phyloP scores from a whole-genome alignment of 805 yeast genomes.

The Pichia scutulata region DNA sequence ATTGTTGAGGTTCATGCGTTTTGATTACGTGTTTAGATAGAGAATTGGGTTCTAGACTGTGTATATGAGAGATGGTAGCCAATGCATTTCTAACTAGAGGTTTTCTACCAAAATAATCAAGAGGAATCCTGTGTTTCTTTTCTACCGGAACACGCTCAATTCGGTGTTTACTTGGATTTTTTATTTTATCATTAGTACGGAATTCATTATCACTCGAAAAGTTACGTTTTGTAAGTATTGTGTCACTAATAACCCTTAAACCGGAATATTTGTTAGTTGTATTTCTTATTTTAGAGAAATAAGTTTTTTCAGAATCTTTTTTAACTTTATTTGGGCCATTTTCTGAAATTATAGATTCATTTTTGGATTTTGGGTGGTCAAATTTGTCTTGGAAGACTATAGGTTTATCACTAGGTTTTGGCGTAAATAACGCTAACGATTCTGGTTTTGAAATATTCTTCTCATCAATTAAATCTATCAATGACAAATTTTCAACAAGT shows the following conservation, averaged over 20 bases:
- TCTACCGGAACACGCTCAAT: not conserved
- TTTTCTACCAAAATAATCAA: not conserved
- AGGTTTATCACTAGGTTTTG: not conserved
- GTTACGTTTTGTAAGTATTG: not conserved
- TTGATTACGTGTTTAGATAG: not conserved
- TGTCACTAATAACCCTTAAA: not conserved
- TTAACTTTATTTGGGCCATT: not conserved
- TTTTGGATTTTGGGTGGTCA: not conserved
- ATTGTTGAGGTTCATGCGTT: accelerated
- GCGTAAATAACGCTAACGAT: not conserved
- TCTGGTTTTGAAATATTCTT: not conserved
- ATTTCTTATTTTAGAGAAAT: not conserved
- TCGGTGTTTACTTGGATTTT: not conserved
- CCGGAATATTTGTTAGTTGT: not conserved
- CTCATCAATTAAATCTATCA: not conserved
- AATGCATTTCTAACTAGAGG: not conserved
- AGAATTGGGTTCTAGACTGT: not conserved
- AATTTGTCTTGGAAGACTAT: not conserved
- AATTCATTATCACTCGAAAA: conserved; percentile 3
- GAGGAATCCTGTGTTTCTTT: not conserved
- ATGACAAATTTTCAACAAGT: not conserved
- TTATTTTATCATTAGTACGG: not conserved
- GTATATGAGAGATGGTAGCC: not conserved
- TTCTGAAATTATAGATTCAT: not conserved
- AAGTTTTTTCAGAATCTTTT: not conserved